Conservation (phyloP, 139 green algal species). For the Deuterostichococcus epilithicus region DNA sequence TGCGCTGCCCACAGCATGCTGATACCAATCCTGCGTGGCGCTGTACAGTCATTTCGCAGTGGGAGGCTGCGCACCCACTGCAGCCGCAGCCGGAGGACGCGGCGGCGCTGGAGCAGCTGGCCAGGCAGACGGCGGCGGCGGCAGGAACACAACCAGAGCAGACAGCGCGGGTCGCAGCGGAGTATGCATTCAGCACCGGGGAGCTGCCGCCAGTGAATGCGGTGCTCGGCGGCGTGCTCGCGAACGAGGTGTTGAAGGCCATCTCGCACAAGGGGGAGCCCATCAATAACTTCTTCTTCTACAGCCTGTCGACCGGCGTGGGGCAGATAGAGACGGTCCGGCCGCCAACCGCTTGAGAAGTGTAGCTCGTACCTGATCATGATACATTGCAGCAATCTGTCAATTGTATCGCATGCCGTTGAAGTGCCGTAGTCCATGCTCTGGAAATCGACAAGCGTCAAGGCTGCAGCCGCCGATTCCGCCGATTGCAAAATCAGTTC, state of each 20-base stretch:
- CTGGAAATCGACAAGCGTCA: neutral
- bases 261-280: constrained; percentile 67
- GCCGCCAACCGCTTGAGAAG: neutral
- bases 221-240: constrained; percentile 79
- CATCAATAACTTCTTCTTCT: constrained; percentile 87
- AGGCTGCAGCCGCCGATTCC: neutral
- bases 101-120: neutral
- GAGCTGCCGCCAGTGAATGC: constrained; percentile 43
- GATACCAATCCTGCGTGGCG: too few relatives aligned
- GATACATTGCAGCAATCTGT: neutral
- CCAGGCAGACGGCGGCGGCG: neutral
- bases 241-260: constrained; percentile 81
- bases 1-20: too few relatives aligned
- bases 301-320: constrained; percentile 22
- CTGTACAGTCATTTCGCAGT: neutral
- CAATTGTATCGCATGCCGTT: too few relatives aligned
- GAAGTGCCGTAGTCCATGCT: too few relatives aligned
- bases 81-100: constrained; percentile 2
- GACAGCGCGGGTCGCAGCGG: neutral
- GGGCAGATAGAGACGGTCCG: neutral
- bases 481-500: too few relatives aligned
- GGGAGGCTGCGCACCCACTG: neutral
- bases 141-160: neutral
- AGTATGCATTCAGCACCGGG: neutral
- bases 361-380: neutral